Percentiles rank a stretch among this genome's conserved stretches.
Evolutionary conservation across 768 basidiomycete species (phyloP).

Genomic region (Panus rudis): DNA sequence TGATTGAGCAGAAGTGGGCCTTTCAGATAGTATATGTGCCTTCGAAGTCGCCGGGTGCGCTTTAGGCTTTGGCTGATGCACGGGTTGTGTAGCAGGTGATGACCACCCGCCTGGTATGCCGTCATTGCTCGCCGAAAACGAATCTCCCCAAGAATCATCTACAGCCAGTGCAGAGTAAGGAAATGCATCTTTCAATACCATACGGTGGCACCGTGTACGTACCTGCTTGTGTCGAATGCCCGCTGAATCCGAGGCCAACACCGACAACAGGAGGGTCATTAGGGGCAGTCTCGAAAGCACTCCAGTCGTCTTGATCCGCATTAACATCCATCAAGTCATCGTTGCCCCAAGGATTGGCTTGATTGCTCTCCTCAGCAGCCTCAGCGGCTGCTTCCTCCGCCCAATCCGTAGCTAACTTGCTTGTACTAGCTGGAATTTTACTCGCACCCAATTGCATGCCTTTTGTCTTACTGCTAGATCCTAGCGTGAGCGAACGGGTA

Average conservation of each 20-base stretch:
- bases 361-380: conserved; percentile 27
- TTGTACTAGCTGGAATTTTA: conserved; percentile 34
- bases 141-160: too few relatives aligned
- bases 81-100: too few relatives aligned
- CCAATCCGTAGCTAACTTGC: conserved; percentile 36
- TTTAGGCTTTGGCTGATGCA: too few relatives aligned
- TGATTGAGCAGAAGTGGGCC: conserved; percentile 16
- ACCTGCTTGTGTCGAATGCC: too few relatives aligned
- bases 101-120: too few relatives aligned
- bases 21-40: conserved; percentile 4
- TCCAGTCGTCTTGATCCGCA: conserved; percentile 93
- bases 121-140: too few relatives aligned
- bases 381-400: conserved; percentile 50
- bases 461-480: conserved; percentile 35
- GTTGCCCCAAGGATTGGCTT: conserved; percentile 54
- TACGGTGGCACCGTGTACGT: too few relatives aligned
- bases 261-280: too few relatives aligned
- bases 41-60: conserved; percentile 2
- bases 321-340: conserved; percentile 90
- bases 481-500: conserved; percentile 5
- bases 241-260: too few relatives aligned
- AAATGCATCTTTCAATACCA: too few relatives aligned
- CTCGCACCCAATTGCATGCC: conserved; percentile 65
- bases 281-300: conserved; percentile 52
- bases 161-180: too few relatives aligned